Evolutionary conservation across 164 flowering plant genomes (phyloP), one percentile per base, ranked within the genome.

Genomic region (Magnolia kwangsiensis): DNA sequence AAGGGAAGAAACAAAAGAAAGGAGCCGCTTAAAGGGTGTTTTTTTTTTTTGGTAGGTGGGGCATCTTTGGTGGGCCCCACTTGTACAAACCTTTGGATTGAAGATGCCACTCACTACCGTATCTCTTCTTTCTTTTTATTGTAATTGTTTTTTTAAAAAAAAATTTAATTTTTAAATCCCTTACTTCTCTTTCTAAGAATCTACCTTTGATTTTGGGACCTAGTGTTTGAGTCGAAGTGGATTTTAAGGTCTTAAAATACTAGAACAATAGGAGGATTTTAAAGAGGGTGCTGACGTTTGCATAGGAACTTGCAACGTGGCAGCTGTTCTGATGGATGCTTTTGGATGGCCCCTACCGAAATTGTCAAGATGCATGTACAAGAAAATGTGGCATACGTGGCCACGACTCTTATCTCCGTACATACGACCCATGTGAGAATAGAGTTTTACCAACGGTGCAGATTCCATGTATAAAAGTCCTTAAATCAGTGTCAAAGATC

Each of bases 261-360:
- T 74, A 64, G 50, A 74, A 23, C 61, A 61, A 19, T 8, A 49
- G 13, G 63, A 51, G 67, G 16, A 19, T 8, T 9, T 19, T 27
- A 74, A 74, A 65, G 61, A 64, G 61, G 20, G 20, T 50, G 45
- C 14, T 65, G 37, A 8, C 76, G 65, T 64, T 74, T 73, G 76
- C 61, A 49, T 50, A 49, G 70, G 76, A 74, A 63, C 23, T 63
- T 74, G 29, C 29, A 74, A 64, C 29, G 69, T 74, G 76, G 69
- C 69, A 73, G 75, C 55, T 24, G 67, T 67, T 31, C 9, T 45
- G 50, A 63, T 73, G 50, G 65, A 7, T 27, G 7, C 2, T 8
- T 61, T 65, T 65, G 20, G 13, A 3, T 65, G 21, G 2, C 45
- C 45, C 45, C 45, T 37, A 37, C 45, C 45, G 7, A 37, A 37